These are phyloP conservation scores for Suillus subaureus DNA, from an alignment of 768 basidiomycete genomes.

Conservation along the genomic window DNA sequence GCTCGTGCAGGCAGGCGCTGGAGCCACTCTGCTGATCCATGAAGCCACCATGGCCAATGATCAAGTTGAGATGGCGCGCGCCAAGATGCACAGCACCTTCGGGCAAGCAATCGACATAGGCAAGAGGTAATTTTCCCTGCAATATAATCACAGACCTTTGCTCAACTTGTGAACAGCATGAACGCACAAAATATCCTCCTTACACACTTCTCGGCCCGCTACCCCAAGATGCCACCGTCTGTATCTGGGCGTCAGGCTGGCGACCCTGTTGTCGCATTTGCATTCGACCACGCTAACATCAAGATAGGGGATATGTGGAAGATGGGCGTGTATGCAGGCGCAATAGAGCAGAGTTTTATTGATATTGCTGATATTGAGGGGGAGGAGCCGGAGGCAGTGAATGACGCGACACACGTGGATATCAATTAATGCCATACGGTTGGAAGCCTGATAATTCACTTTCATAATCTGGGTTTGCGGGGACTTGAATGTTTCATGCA, in stretches of 20 bases:
- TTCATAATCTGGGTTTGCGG: neutral
- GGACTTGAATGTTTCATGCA: neutral
- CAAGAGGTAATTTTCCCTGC: slow-evolving; percentile 48
- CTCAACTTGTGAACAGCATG: slow-evolving; percentile 58
- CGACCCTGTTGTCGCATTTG: slow-evolving; percentile 64
- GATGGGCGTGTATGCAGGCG: slow-evolving; percentile 71
- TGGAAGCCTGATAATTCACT: neutral
- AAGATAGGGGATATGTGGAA: slow-evolving; percentile 85
- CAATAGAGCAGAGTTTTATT: slow-evolving; percentile 64
- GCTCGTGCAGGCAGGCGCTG: slow-evolving; percentile 63
- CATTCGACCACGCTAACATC: slow-evolving; percentile 79
- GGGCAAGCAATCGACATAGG: slow-evolving; percentile 86
- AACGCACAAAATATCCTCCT: slow-evolving; percentile 81
- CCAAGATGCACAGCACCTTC: slow-evolving; percentile 89
- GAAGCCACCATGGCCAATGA: slow-evolving; percentile 94
- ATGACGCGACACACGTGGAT: slow-evolving; percentile 18
- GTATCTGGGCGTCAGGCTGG: slow-evolving; percentile 23
- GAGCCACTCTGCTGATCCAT: slow-evolving; percentile 85
- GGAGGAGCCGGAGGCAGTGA: slow-evolving; percentile 24
- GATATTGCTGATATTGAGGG: slow-evolving; percentile 55
- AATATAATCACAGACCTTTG: neutral
- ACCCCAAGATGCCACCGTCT: slow-evolving; percentile 78
- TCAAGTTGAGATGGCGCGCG: slow-evolving; percentile 66
- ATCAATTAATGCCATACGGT: slow-evolving; percentile 5
- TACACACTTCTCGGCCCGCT: slow-evolving; percentile 94